Base-by-base conservation (phyloP, 2,329 filamentous ascomycete genomes). In the Fusarium sp. region DNA sequence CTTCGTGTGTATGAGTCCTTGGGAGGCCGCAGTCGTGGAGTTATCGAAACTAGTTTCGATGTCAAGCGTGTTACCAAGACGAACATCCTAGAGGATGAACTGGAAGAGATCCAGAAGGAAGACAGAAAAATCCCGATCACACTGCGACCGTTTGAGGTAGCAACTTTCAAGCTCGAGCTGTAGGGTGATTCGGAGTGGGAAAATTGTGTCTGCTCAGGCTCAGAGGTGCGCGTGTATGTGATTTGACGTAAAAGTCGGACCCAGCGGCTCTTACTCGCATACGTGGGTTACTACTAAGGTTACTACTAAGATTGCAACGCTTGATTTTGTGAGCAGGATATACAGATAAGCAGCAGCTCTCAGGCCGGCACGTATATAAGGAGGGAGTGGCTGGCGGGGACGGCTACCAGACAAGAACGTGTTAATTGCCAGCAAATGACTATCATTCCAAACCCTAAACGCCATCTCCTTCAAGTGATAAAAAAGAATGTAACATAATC, bases 51-150 rank as follows among this genome's bases (percentile, higher is more conserved):
- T 54, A 87, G 83, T 14, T 88, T 95, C 81, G 85, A 90, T 31
- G 90, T 98, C 33, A 92, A 91, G 85, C 91, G 89, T 76, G 94
- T 93, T 36, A 92, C 87, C 83, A 97, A 94, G 87, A 91, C 91
- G 45, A 98, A 97, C 82, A 81, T 97, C 70, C 84, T 99, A 36
- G 96, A 99, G 81, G 96, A 99, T 81, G 93, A 97, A 77, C 82
- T 91, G 61, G 91, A 94, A 72, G 90, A 91, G 78, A 77, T 94
- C 65, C 81, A 86, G 59, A 69, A 91, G 47, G 54, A 81, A 20
- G 78, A 83, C 41, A 70, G 86, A 84, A 70, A 84, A 75, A 88
- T 93, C 65, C 80, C 86, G 50, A 89, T 96, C 75, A 87, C 89
- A 59, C 79, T 97, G 74, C 87, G 92, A 75, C 89, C 94, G 26